phyloP scores from a whole-genome alignment of 495 filamentous ascomycete species.

The Bathelium albidoporum region DNA sequence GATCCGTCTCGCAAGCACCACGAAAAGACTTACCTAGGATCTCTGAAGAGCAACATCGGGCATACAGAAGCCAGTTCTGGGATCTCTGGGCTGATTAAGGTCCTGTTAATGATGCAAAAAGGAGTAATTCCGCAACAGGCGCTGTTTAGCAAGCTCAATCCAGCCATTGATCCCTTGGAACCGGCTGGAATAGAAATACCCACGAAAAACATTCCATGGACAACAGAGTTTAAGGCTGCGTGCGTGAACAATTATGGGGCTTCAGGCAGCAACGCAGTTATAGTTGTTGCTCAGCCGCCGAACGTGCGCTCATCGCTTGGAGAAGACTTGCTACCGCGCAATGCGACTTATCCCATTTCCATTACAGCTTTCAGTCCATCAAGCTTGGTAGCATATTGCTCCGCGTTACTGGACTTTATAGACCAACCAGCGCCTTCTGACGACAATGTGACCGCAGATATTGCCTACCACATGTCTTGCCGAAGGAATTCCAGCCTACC shows the following conservation, averaged over 20 bases:
- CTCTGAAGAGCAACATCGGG: conserved; percentile 29
- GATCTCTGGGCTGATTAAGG: conserved; percentile 29
- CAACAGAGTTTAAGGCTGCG: not conserved
- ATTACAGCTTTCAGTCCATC: too few relatives aligned
- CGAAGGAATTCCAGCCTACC: too few relatives aligned
- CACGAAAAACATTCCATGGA: not conserved
- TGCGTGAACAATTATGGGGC: not conserved
- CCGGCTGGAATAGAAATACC: not conserved
- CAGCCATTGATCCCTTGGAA: not conserved
- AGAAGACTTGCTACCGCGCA: not conserved
- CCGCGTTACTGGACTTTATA: too few relatives aligned
- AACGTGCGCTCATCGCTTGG: not conserved
- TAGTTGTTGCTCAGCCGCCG: not conserved
- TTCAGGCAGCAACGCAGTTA: not conserved
- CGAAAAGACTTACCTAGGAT: conserved; percentile 22
- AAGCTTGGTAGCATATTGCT: too few relatives aligned
- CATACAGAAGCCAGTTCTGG: conserved; percentile 30
- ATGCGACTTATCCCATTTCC: not conserved
- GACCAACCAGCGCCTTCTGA: too few relatives aligned
- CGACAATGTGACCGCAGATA: too few relatives aligned
- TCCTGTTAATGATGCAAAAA: conserved; percentile 32
- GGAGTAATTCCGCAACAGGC: conserved; percentile 28
- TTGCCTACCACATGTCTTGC: too few relatives aligned
- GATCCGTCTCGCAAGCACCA: not conserved
- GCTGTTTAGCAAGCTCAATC: conserved; percentile 23